Conservation (phyloP, 1,284 basidiomycete genomes). For the Prillingera fragicola region DNA sequence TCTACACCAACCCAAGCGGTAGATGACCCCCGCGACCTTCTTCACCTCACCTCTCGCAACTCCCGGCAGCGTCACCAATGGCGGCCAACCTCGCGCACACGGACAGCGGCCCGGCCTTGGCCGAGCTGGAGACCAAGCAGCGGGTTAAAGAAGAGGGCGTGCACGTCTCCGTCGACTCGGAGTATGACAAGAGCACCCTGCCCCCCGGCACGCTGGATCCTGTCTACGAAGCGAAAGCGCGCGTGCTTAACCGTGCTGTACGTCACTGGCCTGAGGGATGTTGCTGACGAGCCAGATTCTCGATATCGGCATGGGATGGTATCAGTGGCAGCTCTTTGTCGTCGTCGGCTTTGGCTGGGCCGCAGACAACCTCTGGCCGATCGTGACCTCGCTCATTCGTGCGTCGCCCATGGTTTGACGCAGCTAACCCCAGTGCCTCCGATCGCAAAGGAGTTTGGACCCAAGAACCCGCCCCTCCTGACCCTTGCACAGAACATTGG, state of each 20-base stretch:
- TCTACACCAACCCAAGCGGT: too few relatives aligned
- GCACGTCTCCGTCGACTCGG: neutral
- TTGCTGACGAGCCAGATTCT: slow-evolving; percentile 21
- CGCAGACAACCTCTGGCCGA: slow-evolving; percentile 48
- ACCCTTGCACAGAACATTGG: slow-evolving; percentile 36
- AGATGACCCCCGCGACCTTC: too few relatives aligned
- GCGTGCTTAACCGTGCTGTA: slow-evolving; percentile 36
- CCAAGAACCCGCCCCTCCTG: slow-evolving; percentile 19
- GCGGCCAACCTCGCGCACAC: too few relatives aligned
- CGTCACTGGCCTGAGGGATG: neutral
- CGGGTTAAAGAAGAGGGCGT: too few relatives aligned
- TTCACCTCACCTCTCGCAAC: too few relatives aligned
- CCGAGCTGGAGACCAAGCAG: too few relatives aligned
- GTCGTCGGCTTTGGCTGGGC: slow-evolving; percentile 51
- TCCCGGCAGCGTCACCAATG: too few relatives aligned
- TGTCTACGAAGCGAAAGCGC: slow-evolving; percentile 38
- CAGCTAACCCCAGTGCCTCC: slow-evolving; percentile 42
- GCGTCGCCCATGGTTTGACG: neutral
- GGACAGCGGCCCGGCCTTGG: too few relatives aligned
- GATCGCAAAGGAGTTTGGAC: slow-evolving; percentile 51
- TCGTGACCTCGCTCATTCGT: slow-evolving; percentile 23
- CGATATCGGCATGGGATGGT: slow-evolving; percentile 59
- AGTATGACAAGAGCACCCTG: slow-evolving; percentile 7
- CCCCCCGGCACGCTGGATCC: slow-evolving; percentile 27
- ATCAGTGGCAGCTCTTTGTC: slow-evolving; percentile 58